phyloP scores from a whole-genome alignment of 495 filamentous ascomycete genomes.

The Poronia punctata region DNA sequence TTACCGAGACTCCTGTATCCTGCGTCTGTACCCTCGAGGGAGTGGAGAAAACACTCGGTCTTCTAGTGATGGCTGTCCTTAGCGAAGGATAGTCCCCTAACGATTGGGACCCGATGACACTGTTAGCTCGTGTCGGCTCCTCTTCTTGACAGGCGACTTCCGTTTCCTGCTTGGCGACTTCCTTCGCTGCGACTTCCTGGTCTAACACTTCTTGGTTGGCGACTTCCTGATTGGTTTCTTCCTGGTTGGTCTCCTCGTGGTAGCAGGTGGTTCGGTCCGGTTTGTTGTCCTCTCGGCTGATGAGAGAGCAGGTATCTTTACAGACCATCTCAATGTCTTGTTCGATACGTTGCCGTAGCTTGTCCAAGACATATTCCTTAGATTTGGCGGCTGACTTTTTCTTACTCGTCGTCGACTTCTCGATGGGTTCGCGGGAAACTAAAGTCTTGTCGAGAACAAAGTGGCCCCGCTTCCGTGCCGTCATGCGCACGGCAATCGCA shows the following conservation, averaged over 20 bases:
- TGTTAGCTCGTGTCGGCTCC: too few relatives aligned
- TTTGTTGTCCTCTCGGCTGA: constrained; percentile 29
- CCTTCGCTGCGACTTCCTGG: too few relatives aligned
- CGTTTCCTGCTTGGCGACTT: too few relatives aligned
- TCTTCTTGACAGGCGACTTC: too few relatives aligned
- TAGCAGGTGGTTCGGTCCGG: background rate
- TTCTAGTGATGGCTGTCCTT: too few relatives aligned
- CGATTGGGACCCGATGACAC: too few relatives aligned
- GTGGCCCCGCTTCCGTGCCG: constrained; percentile 39
- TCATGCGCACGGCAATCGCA: constrained; percentile 35
- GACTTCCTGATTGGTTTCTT: too few relatives aligned
- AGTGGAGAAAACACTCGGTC: too few relatives aligned
- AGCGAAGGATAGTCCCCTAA: too few relatives aligned
- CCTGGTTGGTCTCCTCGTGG: constrained; percentile 9
- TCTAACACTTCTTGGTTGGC: too few relatives aligned
- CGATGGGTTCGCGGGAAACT: constrained; percentile 30
- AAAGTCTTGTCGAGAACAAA: constrained; percentile 40
- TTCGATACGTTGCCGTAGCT: constrained; percentile 32
- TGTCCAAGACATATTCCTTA: constrained; percentile 23
- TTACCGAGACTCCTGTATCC: background rate
- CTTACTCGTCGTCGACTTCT: constrained; percentile 11
- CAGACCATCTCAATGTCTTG: constrained; percentile 38
- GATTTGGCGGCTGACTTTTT: constrained; percentile 16
- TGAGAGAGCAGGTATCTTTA: constrained; percentile 37
- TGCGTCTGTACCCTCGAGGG: constrained; percentile 1